phyloP scores from a whole-genome alignment of 2,329 filamentous ascomycete species.

The Monosporascus cannonballus region DNA sequence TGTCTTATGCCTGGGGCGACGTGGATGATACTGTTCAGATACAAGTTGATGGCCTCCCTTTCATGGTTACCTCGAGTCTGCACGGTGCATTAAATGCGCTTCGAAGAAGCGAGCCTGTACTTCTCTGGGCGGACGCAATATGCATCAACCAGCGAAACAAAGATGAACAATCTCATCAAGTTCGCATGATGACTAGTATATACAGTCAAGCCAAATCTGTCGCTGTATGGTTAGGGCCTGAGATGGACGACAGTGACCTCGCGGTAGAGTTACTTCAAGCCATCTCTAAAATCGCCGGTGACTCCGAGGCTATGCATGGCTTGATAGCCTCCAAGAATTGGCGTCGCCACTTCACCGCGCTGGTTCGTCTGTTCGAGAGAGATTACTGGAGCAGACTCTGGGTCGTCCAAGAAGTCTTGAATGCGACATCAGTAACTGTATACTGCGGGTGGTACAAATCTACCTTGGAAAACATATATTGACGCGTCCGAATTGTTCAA shows the following conservation, averaged over 20 bases:
- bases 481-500: slow-evolving; percentile 10
- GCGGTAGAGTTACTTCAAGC: slow-evolving; percentile 10
- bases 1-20: slow-evolving; percentile 31
- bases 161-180: slow-evolving; percentile 8
- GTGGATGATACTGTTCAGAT: slow-evolving; percentile 12
- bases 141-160: slow-evolving; percentile 20
- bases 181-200: slow-evolving; percentile 12
- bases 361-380: slow-evolving; percentile 26
- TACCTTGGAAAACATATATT: slow-evolving; percentile 16
- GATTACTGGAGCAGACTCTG: slow-evolving; percentile 30
- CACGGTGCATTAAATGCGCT: slow-evolving; percentile 14
- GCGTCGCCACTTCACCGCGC: slow-evolving; percentile 10
- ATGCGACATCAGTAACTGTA: slow-evolving; percentile 14
- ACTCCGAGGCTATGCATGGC: slow-evolving; percentile 1
- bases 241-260: slow-evolving; percentile 8
- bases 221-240: slow-evolving; percentile 15
- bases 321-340: slow-evolving; percentile 8
- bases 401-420: slow-evolving; percentile 26
- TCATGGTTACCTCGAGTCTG: slow-evolving; percentile 13
- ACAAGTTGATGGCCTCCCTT: slow-evolving; percentile 5
- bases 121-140: slow-evolving; percentile 22
- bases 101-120: slow-evolving; percentile 4
- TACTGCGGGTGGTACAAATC: slow-evolving; percentile 18
- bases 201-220: slow-evolving; percentile 12
- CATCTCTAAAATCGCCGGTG: neutral